Evolutionary conservation across 1,139 yeast genomes (phyloP).

Genomic region (Martiniozyma asiatica): DNA sequence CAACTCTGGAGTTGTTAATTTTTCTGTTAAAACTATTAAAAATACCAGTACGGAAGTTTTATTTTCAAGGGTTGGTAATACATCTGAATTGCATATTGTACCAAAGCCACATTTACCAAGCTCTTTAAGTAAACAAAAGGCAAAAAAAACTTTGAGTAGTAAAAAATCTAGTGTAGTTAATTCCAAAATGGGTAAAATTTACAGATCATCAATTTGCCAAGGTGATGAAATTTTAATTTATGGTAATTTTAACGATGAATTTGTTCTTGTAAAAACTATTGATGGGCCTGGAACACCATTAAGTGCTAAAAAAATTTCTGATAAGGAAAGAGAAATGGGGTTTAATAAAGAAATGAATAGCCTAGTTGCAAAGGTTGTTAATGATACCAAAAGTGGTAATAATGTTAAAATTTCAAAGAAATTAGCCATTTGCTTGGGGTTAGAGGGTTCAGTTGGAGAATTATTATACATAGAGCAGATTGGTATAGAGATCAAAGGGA

Average conservation of each 20-base stretch:
- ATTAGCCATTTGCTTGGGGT: constrained; percentile 47
- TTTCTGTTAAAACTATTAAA: constrained; percentile 40
- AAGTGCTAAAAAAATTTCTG: constrained; percentile 8
- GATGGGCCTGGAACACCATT: constrained; percentile 36
- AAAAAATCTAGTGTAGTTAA: constrained; percentile 16
- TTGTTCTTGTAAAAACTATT: constrained; percentile 48
- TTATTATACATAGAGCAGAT: too few species aligned
- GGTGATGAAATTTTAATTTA: constrained; percentile 4
- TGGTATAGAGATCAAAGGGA: too few species aligned
- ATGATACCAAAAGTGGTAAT: too few species aligned
- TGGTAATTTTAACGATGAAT: constrained; percentile 6
- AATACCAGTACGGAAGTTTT: constrained; percentile 38
- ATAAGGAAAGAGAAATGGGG: constrained; percentile 9
- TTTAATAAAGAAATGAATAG: too few species aligned
- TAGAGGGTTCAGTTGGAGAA: constrained; percentile 41
- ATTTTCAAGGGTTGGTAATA: constrained; percentile 36
- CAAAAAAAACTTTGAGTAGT: constrained; percentile 25
- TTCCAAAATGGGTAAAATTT: constrained; percentile 1
- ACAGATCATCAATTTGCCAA: constrained; percentile 22
- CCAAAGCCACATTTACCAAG: constrained; percentile 37
- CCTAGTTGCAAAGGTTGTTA: too few species aligned
- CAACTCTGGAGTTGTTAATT: constrained; percentile 44
- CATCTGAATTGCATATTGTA: constrained; percentile 73
- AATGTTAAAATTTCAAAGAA: constrained; percentile 14
- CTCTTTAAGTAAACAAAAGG: constrained; percentile 9